Base-by-base conservation (phyloP, 495 filamentous ascomycete genomes). In the Podospora fimiseda region DNA sequence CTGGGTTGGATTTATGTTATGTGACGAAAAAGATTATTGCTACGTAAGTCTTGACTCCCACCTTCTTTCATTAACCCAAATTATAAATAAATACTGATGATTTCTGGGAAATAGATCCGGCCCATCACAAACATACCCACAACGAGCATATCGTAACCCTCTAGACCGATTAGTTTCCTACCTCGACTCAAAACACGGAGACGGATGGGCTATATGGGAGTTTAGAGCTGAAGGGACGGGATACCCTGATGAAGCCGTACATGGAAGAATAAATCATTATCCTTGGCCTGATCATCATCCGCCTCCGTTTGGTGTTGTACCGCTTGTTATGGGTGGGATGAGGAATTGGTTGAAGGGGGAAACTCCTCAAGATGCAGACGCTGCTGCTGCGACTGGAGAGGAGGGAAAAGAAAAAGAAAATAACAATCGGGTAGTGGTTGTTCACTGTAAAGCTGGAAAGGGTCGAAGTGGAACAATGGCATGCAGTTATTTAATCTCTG, bases 211-310 rank as follows among this genome's bases (percentile, higher is more conserved):
- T 9, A 95, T 98, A 57, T 98, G 90, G 89, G 93, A 98, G 63
- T 96, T 97, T 61, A 84, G 94, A 33, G 93, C 89, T 27, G 93
- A 98, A 65, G 93, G 93, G 8, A 95, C 94, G 0, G 93, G 93
- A 0, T 98, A 98, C 60, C 88, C 88, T 0, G 93, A 97, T 65
- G 78, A 78, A 20, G 91, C 93, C 51, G 90, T 98, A 1, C 88
- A 91, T 61, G 76, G 79, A 23, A 73, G 90, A 0, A 83, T 97
- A 43, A 79, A 84, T 56, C 93, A 97, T 70, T 96, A 87, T 59
- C 93, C 93, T 1, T 98, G 88, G 80, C 94, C 94, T 0, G 93
- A 98, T 65, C 93, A 98, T 64, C 93, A 97, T 65, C 94, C 93
- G 24, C 93, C 93, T 52, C 93, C 94, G 2, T 97, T 98, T 61